Base-by-base conservation (phyloP, 148 eudicot genomes). In the Cornus kousa region DNA sequence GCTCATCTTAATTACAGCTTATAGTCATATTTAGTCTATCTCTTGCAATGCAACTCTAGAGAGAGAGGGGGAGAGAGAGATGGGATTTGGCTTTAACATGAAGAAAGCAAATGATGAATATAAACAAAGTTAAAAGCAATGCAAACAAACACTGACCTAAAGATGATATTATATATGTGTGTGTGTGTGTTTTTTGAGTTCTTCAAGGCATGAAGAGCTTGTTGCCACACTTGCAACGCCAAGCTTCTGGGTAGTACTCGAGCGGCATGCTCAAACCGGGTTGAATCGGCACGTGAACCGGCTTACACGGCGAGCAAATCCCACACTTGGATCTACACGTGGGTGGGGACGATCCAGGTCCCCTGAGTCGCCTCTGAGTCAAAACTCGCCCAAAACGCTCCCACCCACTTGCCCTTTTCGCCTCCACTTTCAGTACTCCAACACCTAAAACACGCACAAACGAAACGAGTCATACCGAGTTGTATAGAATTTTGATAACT, bases 221-320 rank as follows among this genome's bases (percentile, higher is more conserved):
- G 72, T 83, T 85, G 3, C 92, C 84, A 75, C 98, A 94, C 85
- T 87, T 89, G 89, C 98, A 94, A 0, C 98, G 83, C 98, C 98
- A 94, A 48, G 98, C 98, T 79, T 92, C 90, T 0, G 98, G 98
- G 74, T 94, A 94, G 68, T 94, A 94, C 87, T 94, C 98, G 32
- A 90, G 62, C 4, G 98, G 90, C 73, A 83, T 46, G 28, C 77
- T 85, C 3, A 85, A 59, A 4, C 97, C 93, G 3, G 97, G 98
- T 8, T 89, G 93, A 69, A 92, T 82, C 68, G 93, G 82, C 11
- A 92, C 90, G 80, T 87, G 94, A 64, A 89, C 94, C 60, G 97
- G 81, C 60, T 80, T 88, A 78, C 98, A 94, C 9, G 98, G 98
- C 35, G 71, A 50, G 75, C 98, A 94, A 71, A 55, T 53, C 62